Evolutionary conservation across 164 flowering plant species (phyloP), one percentile per base, ranked within the genome.

Genomic region (Litsea cubeba): DNA sequence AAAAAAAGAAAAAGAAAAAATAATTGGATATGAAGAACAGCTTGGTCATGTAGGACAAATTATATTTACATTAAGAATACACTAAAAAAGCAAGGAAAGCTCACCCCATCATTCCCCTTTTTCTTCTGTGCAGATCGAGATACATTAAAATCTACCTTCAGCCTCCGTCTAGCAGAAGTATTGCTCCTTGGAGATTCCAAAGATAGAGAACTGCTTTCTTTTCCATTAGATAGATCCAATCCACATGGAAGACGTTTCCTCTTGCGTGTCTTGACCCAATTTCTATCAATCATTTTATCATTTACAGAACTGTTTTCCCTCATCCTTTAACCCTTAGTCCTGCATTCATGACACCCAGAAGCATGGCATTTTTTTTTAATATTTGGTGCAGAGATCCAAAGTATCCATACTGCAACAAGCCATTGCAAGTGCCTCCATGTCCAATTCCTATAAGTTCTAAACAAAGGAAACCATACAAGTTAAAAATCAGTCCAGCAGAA

Each of bases 21-120:
- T 5, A 6, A 40, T 8, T 40, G 8, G 46, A 40, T 8, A 40
- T 40, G 46, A 40, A 40, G 46, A 40, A 8, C 46, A 8, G 11
- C 46, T 5, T 40, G 46, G 46, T 40, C 46, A 40, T 40, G 46
- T 40, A 40, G 46, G 46, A 40, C 1, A 6, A 40, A 8, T 40
- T 40, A 40, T 40, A 40, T 40, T 40, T 40, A 40, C 46, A 40
- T 40, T 7, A 40, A 40, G 46, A 40, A 40, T 7, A 40, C 46
- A 8, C 46, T 65, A 58, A 14, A 72, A 26, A 69, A 50, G 30
- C 49, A 58, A 68, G 68, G 72, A 71, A 46, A 80, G 70, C 89
- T 85, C 73, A 96, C 99, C 88, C 99, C 99, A 84, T 96, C 99
- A 82, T 89, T 81, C 79, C 99, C 99, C 79, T 89, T 96, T 82